A percentile compares a stretch with the other conserved stretches of the same genome.
Conservation (phyloP, 2,329 filamentous ascomycete species). For the Talaromyces sp. region DNA sequence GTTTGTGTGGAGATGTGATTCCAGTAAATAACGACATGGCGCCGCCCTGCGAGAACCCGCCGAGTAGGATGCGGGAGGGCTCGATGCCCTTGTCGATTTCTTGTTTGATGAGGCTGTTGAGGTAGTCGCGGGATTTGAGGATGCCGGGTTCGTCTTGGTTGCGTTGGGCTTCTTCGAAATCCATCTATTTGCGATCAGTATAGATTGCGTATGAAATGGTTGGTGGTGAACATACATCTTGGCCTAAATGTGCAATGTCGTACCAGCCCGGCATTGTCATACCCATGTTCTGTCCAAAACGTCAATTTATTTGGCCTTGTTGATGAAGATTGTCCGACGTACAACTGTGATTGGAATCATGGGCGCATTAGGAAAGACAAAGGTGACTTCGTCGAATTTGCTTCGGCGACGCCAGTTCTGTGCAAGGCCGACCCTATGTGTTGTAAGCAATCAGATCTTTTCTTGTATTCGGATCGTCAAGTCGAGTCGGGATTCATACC, state of each 20-base stretch:
- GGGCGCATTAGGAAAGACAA: conserved; percentile 90
- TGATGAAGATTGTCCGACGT: conserved; percentile 29
- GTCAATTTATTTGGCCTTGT: not conserved
- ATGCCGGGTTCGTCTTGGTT: conserved; percentile 64
- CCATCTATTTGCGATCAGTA: conserved; percentile 27
- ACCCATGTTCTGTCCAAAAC: conserved; percentile 61
- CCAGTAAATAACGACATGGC: conserved; percentile 81
- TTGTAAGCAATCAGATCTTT: not conserved
- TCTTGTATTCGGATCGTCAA: not conserved
- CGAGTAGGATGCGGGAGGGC: conserved; percentile 77
- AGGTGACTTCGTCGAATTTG: conserved; percentile 84
- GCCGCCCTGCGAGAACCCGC: conserved; percentile 66
- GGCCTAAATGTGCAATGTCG: conserved; percentile 46
- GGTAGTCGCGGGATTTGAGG: conserved; percentile 66
- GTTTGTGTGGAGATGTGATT: conserved; percentile 66
- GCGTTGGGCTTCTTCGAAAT: conserved; percentile 40
- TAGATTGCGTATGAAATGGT: not conserved
- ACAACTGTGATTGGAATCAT: conserved; percentile 80
- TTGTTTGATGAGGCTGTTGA: conserved; percentile 73
- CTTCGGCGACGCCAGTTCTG: conserved; percentile 80
- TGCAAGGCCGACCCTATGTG: conserved; percentile 65
- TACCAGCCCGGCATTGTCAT: conserved; percentile 73
- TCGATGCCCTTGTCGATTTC: conserved; percentile 80
- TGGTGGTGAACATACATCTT: conserved; percentile 31
- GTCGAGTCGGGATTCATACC: conserved; percentile 31